phyloP scores from a whole-genome alignment of 2,329 filamentous ascomycete genomes.

The Colletotrichum viniferum region DNA sequence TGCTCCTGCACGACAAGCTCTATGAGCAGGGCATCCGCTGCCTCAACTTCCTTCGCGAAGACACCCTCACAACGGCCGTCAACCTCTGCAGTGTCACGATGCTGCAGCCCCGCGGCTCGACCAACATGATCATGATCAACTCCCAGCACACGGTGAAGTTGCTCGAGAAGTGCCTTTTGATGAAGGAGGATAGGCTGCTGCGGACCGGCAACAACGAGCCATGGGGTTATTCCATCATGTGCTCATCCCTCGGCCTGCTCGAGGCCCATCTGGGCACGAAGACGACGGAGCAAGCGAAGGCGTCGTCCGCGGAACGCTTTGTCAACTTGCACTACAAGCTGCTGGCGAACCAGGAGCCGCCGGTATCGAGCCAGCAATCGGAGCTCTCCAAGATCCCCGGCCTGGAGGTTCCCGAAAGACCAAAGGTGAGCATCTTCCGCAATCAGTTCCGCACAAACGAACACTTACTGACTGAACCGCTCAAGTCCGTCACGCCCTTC shows the following conservation, averaged over 20 bases:
- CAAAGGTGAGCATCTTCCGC: conserved; percentile 38
- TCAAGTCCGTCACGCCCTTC: conserved; percentile 47
- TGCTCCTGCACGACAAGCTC: conserved; percentile 65
- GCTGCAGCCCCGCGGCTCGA: conserved; percentile 62
- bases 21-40: conserved; percentile 63
- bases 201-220: conserved; percentile 69
- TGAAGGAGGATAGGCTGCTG: conserved; percentile 66
- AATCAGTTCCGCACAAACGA: not conserved
- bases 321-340: conserved; percentile 63
- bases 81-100: conserved; percentile 66
- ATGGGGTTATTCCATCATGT: conserved; percentile 69
- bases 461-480: not conserved
- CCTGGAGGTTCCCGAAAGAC: conserved; percentile 39
- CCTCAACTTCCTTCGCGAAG: conserved; percentile 65
- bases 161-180: conserved; percentile 63
- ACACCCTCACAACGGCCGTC: conserved; percentile 63
- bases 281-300: conserved; percentile 61
- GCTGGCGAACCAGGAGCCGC: conserved; percentile 56
- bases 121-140: conserved; percentile 67
- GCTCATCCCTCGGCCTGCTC: conserved; percentile 61
- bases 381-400: conserved; percentile 29
- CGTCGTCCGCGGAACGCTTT: conserved; percentile 62
- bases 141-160: conserved; percentile 63
- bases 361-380: conserved; percentile 36
- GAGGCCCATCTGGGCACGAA: conserved; percentile 65